Base-by-base conservation (phyloP, 164 flowering plant species). In the Nymphaea colorata region DNA sequence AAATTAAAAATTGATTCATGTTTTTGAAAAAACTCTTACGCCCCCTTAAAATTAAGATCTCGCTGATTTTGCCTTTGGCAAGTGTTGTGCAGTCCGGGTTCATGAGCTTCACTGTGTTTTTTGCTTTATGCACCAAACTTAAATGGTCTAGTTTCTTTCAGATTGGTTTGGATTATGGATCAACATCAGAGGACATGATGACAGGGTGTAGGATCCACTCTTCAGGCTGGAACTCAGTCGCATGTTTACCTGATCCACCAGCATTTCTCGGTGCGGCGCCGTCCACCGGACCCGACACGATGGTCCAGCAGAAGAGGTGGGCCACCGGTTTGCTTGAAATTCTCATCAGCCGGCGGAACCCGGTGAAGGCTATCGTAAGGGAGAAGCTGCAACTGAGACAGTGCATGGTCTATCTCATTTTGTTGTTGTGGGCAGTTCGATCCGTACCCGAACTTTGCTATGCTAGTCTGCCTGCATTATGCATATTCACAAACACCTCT, bases 111-210 rank as follows among this genome's bases (percentile, higher is more conserved):
- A 8, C 1, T 8, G 59, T 8, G 10, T 8, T 8, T 55, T 55
- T 8, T 55, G 12, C 16, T 10, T 55, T 0, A 55, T 10, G 16
- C 59, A 55, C 16, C 12, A 55, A 55, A 1, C 2, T 2, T 8
- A 55, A 55, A 55, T n/a, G 10, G 10, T 0, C 59, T 55, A 55
- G 15, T 16, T 41, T 44, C 10, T 55, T 67, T 36, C 75, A 87
- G 93, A 67, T 82, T 41, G 91, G 95, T 3, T 85, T 79, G 86
- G 44, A 78, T 0, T 86, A 88, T 65, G 94, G 91, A 43, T 80
- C 89, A 0, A 18, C 73, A 15, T 67, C 79, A 0, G 91, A 85
- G 63, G 91, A 88, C 57, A 51, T 81, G 0, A 72, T 80, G n/a
- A 85, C 94, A 0, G 87, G 91, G 5, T 36, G 82, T 5, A 60